Conservation (phyloP, 306 rosid species). For the Trifolium repens region DNA sequence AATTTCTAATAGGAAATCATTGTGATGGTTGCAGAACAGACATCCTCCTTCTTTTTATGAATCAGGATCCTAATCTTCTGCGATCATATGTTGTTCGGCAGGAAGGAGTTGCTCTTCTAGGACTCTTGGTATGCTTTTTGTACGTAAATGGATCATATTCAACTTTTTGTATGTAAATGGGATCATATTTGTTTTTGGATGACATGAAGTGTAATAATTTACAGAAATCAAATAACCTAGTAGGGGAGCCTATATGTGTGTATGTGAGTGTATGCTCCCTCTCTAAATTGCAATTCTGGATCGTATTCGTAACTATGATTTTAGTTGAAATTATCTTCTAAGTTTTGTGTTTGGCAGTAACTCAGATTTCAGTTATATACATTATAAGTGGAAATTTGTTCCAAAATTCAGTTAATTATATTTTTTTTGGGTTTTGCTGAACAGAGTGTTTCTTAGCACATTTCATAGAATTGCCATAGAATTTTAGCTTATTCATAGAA, state of each 20-base stretch:
- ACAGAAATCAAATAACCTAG: conserved; percentile 10
- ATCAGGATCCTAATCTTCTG: conserved; percentile 95
- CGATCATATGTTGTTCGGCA: conserved; percentile 87
- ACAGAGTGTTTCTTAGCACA: neutral
- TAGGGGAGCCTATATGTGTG: neutral
- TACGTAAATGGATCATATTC: conserved; percentile 29
- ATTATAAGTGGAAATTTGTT: neutral
- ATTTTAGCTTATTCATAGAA: neutral
- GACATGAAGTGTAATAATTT: conserved; percentile 3
- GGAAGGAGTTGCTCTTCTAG: conserved; percentile 87
- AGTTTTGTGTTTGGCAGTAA: conserved; percentile 7
- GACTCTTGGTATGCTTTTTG: conserved; percentile 70
- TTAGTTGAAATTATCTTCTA: neutral
- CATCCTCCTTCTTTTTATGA: conserved; percentile 93
- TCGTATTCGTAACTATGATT: neutral
- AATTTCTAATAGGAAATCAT: conserved; percentile 51
- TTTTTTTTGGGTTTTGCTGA: neutral
- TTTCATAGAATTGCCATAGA: neutral
- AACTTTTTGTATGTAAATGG: conserved; percentile 27
- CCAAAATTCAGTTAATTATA: neutral
- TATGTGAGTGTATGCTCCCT: neutral
- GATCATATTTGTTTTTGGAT: conserved; percentile 25
- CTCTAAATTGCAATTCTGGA: neutral
- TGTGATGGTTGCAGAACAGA: conserved; percentile 97
- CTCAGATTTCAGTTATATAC: neutral